Conservation (phyloP, 768 basidiomycete genomes). For the Tremella mesenterica region DNA sequence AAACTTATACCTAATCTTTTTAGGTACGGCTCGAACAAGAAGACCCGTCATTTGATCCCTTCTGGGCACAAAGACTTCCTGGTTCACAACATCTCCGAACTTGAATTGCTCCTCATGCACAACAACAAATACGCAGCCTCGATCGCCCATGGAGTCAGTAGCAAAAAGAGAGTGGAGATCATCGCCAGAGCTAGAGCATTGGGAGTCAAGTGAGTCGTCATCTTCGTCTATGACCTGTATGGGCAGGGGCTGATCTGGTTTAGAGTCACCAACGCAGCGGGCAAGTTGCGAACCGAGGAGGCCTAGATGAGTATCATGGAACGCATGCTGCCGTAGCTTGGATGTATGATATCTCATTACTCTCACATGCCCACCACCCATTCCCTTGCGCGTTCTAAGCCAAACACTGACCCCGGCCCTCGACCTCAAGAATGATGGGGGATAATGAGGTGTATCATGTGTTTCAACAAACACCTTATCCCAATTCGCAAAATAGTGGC, state of each 20-base stretch:
- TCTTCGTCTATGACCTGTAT: neutral
- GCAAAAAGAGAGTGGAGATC: conserved; percentile 85
- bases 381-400: too few relatives aligned
- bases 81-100: conserved; percentile 83
- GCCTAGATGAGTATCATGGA: conserved; percentile 40
- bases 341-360: too few relatives aligned
- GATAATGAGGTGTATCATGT: too few relatives aligned
- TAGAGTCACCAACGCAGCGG: conserved; percentile 78
- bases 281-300: conserved; percentile 91
- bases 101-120: conserved; percentile 96
- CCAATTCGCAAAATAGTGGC: too few relatives aligned
- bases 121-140: conserved; percentile 92
- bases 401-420: too few relatives aligned
- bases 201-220: conserved; percentile 57
- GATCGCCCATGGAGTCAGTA: conserved; percentile 92
- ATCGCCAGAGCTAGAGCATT: conserved; percentile 62
- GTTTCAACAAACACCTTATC: too few relatives aligned
- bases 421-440: too few relatives aligned
- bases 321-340: too few relatives aligned
- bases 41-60: conserved; percentile 92
- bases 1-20: conserved; percentile 41
- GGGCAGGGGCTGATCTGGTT: neutral
- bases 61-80: conserved; percentile 93
- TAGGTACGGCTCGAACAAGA: conserved; percentile 78
- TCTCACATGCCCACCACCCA: too few relatives aligned